These are phyloP conservation scores for Sclerotinia sclerotiorum DNA, from an alignment of 2,329 filamentous ascomycete genomes.

Conservation along the genomic window DNA sequence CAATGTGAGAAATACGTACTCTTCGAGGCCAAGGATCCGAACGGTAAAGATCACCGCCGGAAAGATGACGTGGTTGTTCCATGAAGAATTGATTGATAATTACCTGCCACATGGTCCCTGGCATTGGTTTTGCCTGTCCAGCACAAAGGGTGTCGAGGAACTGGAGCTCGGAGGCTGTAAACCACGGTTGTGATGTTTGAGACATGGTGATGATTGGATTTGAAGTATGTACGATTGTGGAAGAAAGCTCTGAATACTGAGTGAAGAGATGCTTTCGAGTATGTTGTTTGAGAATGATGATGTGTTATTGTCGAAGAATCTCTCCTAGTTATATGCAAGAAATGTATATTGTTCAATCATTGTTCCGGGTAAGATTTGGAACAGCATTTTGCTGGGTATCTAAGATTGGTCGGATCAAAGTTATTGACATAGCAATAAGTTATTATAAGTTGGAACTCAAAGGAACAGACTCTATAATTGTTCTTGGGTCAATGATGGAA, in stretches of 20 bases:
- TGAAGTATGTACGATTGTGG: no score
- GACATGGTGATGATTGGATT: neutral
- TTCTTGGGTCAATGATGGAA: neutral
- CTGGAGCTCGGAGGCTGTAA: neutral
- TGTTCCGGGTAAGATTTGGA: neutral
- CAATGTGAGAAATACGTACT: neutral
- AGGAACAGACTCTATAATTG: neutral
- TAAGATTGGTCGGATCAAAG: neutral
- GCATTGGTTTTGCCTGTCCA: accelerated
- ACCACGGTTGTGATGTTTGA: neutral
- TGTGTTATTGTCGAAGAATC: neutral
- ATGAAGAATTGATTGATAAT: accelerated
- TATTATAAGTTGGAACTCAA: neutral
- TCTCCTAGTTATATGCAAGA: neutral
- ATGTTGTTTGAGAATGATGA: neutral
- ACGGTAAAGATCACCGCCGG: neutral
- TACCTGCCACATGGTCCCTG: accelerated
- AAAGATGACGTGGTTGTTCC: neutral
- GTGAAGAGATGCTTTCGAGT: neutral
- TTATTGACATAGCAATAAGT: neutral
- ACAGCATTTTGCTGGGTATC: neutral
- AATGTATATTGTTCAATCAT: neutral
- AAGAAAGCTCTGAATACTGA: neutral
- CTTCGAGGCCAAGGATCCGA: neutral
- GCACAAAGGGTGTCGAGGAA: neutral